Evolutionary conservation across 306 rosid genomes (phyloP).

Genomic region (Lupinus albus): DNA sequence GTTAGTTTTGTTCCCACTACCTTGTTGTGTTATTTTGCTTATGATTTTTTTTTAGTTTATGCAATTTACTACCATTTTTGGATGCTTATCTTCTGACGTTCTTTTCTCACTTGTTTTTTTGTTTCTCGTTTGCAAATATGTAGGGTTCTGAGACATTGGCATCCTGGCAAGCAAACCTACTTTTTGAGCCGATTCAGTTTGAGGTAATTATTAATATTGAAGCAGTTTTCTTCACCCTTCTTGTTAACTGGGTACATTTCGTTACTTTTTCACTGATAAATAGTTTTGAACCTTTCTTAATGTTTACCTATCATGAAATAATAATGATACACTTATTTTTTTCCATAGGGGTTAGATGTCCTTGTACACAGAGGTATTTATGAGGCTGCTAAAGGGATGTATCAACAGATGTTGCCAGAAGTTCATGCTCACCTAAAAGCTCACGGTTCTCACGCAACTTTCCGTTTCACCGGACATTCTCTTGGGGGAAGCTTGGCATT

Average conservation of each 20-base stretch:
- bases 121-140: neutral
- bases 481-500: slow-evolving; percentile 97
- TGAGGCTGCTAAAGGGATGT: slow-evolving; percentile 95
- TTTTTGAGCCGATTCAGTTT: slow-evolving; percentile 63
- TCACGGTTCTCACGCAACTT: slow-evolving; percentile 60
- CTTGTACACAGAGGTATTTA: slow-evolving; percentile 95
- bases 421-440: slow-evolving; percentile 67
- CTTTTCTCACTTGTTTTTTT: slow-evolving; percentile 4
- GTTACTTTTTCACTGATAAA: neutral
- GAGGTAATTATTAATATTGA: slow-evolving; percentile 61
- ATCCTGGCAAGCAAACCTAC: slow-evolving; percentile 98
- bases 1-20: neutral
- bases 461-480: slow-evolving; percentile 94
- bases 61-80: slow-evolving; percentile 5
- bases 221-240: neutral
- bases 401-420: slow-evolving; percentile 88
- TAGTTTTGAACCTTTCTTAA: slow-evolving; percentile 1
- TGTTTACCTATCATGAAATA: slow-evolving; percentile 24
- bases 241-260: slow-evolving; percentile 2
- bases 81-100: neutral
- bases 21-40: neutral
- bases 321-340: slow-evolving; percentile 11
- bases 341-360: slow-evolving; percentile 68
- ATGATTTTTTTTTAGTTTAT: neutral
- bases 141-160: slow-evolving; percentile 92